phyloP scores from a whole-genome alignment of 2,329 filamentous ascomycete genomes.

The Trichoderma simmonsii region DNA sequence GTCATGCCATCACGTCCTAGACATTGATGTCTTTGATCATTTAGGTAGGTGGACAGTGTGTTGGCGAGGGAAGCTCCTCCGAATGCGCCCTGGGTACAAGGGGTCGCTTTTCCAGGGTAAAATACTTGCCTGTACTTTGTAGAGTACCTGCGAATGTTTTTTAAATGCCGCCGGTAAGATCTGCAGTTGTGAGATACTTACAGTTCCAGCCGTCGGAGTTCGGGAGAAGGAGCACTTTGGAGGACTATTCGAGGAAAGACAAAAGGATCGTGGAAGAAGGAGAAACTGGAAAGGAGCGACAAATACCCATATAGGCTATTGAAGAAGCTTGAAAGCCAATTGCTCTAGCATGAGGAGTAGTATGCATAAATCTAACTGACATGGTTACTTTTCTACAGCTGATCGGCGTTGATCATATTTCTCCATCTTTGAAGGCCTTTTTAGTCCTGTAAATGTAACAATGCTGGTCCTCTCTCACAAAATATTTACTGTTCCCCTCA shows the following conservation, averaged over 20 bases:
- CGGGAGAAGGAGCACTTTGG: background rate
- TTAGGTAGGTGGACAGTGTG: background rate
- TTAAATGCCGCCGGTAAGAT: background rate
- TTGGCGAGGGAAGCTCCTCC: background rate
- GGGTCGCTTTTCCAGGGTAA: background rate
- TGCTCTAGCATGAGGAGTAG: background rate
- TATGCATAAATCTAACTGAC: conserved; percentile 3
- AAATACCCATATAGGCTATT: background rate
- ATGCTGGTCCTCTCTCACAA: background rate
- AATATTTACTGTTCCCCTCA: background rate
- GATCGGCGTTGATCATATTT: background rate
- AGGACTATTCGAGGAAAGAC: background rate
- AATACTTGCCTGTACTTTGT: background rate
- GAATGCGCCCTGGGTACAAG: background rate
- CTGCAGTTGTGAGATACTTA: background rate
- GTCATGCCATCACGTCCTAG: background rate
- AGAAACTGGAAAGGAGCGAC: background rate
- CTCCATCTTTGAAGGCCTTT: background rate
- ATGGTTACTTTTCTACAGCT: background rate
- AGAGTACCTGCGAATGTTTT: background rate
- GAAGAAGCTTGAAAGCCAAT: background rate
- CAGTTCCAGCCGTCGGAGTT: conserved; percentile 1
- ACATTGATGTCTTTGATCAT: conserved; percentile 2
- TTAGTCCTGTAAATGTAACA: background rate
- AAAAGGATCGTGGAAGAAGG: background rate